Evolutionary conservation across 441 rosid species (phyloP).

Genomic region (Raphanus hybrid): DNA sequence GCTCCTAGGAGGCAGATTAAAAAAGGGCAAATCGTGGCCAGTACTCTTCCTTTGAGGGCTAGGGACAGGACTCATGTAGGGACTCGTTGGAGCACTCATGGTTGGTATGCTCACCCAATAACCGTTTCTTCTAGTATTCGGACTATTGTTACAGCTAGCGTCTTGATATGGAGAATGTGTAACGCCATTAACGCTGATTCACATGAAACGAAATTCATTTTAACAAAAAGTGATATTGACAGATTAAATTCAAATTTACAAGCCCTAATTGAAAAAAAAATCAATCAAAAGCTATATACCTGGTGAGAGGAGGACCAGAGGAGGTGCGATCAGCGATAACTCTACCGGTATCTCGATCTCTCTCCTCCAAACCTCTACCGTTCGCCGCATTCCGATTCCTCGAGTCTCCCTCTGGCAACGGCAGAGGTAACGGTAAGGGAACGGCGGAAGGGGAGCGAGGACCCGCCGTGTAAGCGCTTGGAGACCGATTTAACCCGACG

Average conservation of each 20-base stretch:
- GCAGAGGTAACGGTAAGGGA: slow-evolving; percentile 65
- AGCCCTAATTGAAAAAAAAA: slow-evolving; percentile 5
- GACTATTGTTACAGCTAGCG: slow-evolving; percentile 36
- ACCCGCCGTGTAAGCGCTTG: slow-evolving; percentile 34
- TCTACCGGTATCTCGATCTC: slow-evolving; percentile 35
- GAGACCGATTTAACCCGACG: slow-evolving; percentile 40
- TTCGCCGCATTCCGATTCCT: slow-evolving; percentile 40
- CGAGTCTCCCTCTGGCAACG: slow-evolving; percentile 52
- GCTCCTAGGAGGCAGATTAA: slow-evolving; percentile 51
- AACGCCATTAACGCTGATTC: slow-evolving; percentile 14
- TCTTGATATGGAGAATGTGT: slow-evolving; percentile 40
- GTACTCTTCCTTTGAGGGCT: slow-evolving; percentile 59
- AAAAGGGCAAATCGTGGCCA: slow-evolving; percentile 50
- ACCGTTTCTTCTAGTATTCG: slow-evolving; percentile 42
- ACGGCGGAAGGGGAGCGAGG: slow-evolving; percentile 47
- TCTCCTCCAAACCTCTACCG: slow-evolving; percentile 37
- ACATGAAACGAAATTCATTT: neutral
- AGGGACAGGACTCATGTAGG: slow-evolving; percentile 61
- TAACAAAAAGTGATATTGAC: too few species aligned
- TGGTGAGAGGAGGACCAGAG: slow-evolving; percentile 46
- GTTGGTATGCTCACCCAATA: slow-evolving; percentile 55
- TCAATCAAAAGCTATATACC: slow-evolving; percentile 38
- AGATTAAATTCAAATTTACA: too few species aligned
- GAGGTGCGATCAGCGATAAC: slow-evolving; percentile 44
- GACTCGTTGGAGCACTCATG: slow-evolving; percentile 74